phyloP scores from a whole-genome alignment of 116 monocot genomes.

The Trichopus zeylanicus region DNA sequence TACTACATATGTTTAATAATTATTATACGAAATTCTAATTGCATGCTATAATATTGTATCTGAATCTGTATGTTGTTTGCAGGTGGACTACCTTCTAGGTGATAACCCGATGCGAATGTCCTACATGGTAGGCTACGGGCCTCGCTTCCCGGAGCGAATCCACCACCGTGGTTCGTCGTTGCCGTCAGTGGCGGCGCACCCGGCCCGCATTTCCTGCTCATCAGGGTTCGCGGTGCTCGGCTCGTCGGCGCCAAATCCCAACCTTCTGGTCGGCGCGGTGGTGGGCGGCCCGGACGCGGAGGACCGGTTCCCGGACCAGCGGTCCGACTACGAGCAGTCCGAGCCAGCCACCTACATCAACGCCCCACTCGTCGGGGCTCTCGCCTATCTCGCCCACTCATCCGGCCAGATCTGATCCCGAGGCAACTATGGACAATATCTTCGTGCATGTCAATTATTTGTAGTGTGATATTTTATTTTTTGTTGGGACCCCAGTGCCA shows the following conservation, averaged over 20 bases:
- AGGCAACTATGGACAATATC: not conserved
- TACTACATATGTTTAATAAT: no score
- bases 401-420: slow-evolving; percentile 50
- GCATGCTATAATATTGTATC: no score
- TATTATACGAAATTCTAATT: no score
- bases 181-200: slow-evolving; percentile 71
- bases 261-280: slow-evolving; percentile 70
- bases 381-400: slow-evolving; percentile 92
- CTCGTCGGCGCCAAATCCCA: slow-evolving; percentile 74
- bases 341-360: slow-evolving; percentile 98
- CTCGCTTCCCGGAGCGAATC: slow-evolving; percentile 53
- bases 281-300: slow-evolving; percentile 76
- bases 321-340: slow-evolving; percentile 76
- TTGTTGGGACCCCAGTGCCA: slow-evolving; percentile 18
- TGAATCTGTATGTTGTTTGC: no score
- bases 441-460: not conserved
- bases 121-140: slow-evolving; percentile 95
- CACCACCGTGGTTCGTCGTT: slow-evolving; percentile 91
- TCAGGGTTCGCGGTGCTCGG: slow-evolving; percentile 53
- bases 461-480: no score
- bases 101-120: slow-evolving; percentile 89
- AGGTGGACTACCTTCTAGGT: slow-evolving; percentile 87
- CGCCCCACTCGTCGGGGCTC: slow-evolving; percentile 83
- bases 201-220: slow-evolving; percentile 64
- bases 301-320: slow-evolving; percentile 72